phyloP scores from a whole-genome alignment of 2,329 filamentous ascomycete genomes.

The Colletotrichum sublineola region DNA sequence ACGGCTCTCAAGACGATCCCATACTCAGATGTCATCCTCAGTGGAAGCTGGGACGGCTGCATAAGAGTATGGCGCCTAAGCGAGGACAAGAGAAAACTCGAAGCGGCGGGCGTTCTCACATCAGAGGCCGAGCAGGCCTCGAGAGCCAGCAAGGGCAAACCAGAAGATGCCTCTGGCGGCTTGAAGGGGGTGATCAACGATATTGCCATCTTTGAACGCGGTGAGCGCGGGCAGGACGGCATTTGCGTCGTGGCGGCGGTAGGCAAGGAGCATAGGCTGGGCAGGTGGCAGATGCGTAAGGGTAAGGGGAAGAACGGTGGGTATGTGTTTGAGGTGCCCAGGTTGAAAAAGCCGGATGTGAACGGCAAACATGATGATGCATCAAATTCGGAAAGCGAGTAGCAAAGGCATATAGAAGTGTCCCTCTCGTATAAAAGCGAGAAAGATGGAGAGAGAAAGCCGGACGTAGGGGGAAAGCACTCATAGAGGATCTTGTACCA shows the following conservation, averaged over 20 bases:
- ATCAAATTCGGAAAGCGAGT: slow-evolving; percentile 43
- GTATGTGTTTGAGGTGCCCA: slow-evolving; percentile 87
- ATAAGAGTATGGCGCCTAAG: slow-evolving; percentile 88
- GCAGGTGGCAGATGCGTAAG: slow-evolving; percentile 78
- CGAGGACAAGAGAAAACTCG: slow-evolving; percentile 84
- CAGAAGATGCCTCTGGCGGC: slow-evolving; percentile 45
- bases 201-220: slow-evolving; percentile 87
- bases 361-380: slow-evolving; percentile 53
- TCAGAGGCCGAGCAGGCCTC: slow-evolving; percentile 40
- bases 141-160: slow-evolving; percentile 38
- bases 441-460: neutral
- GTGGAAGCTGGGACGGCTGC: slow-evolving; percentile 93
- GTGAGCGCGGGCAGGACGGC: slow-evolving; percentile 80
- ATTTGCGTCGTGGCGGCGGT: slow-evolving; percentile 88
- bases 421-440: neutral
- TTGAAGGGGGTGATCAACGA: slow-evolving; percentile 85
- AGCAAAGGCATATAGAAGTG: slow-evolving; percentile 34
- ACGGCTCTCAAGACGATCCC: slow-evolving; percentile 89
- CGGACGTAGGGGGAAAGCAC: slow-evolving; percentile 19
- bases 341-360: slow-evolving; percentile 49
- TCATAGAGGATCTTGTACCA: slow-evolving; percentile 37
- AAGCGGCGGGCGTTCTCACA: slow-evolving; percentile 75
- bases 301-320: slow-evolving; percentile 80
- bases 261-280: slow-evolving; percentile 87
- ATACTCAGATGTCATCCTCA: slow-evolving; percentile 90